Conservation (phyloP, 1,284 basidiomycete species). For the Schizophyllum commune region DNA sequence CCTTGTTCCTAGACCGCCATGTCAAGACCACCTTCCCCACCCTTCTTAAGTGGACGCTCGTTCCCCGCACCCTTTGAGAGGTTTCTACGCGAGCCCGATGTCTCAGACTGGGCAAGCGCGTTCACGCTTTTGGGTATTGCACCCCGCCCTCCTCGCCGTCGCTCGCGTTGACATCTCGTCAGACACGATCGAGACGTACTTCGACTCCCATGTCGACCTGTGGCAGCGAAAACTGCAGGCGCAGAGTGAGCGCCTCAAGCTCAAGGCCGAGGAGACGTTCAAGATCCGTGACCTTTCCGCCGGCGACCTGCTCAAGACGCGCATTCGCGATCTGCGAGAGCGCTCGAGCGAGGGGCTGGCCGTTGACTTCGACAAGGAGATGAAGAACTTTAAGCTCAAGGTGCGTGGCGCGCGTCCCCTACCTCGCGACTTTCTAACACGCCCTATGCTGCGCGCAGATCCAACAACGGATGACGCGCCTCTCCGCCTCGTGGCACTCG, state of each 20-base stretch:
- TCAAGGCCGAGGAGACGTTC: constrained; percentile 62
- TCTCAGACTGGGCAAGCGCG: constrained; percentile 34
- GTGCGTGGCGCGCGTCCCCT: constrained; percentile 22
- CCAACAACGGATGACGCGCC: constrained; percentile 61
- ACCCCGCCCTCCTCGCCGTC: constrained; percentile 4
- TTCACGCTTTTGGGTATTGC: constrained; percentile 67
- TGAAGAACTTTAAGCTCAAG: constrained; percentile 28
- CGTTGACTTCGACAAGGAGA: constrained; percentile 55
- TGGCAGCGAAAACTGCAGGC: constrained; percentile 83
- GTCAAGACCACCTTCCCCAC: not conserved
- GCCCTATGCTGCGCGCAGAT: constrained; percentile 36
- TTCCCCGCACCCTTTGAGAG: constrained; percentile 47
- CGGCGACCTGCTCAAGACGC: constrained; percentile 36
- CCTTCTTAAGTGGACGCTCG: not conserved
- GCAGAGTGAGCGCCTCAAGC: constrained; percentile 76
- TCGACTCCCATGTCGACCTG: constrained; percentile 86
- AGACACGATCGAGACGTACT: constrained; percentile 88
- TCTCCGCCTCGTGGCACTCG: constrained; percentile 79
- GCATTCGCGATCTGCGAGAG: not conserved
- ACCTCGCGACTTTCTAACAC: not conserved
- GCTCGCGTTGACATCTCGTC: constrained; percentile 13
- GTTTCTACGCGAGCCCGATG: constrained; percentile 34
- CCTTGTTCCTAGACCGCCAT: not conserved
- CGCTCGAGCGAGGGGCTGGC: constrained; percentile 22
- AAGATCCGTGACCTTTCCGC: constrained; percentile 58